Percentiles rank a stretch among this genome's conserved stretches.
These are phyloP conservation scores for Boletus mariae DNA, from an alignment of 1,284 basidiomycete genomes.

Conservation along the genomic window DNA sequence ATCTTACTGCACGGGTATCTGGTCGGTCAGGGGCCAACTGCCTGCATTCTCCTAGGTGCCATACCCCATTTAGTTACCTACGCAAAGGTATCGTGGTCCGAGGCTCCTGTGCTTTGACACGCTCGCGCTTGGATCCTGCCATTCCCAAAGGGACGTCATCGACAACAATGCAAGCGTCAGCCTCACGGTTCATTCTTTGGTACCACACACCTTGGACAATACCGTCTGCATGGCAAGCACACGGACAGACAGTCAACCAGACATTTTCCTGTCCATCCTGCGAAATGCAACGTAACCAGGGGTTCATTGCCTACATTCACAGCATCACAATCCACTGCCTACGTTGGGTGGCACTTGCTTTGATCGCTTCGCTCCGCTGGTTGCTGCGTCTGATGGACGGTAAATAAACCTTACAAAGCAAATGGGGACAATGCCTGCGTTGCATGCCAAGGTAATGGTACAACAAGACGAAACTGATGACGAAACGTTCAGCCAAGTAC, in stretches of 20 bases:
- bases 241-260: background rate
- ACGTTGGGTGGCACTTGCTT: background rate
- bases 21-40: too few species aligned
- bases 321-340: too few species aligned
- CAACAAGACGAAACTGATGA: too few species aligned
- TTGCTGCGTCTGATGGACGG: background rate
- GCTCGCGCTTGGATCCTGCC: too few species aligned
- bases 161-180: background rate
- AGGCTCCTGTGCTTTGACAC: background rate
- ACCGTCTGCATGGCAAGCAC: background rate
- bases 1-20: too few species aligned
- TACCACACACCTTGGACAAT: conserved; percentile 1
- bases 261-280: background rate
- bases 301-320: too few species aligned
- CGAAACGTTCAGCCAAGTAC: too few species aligned
- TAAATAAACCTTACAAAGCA: background rate
- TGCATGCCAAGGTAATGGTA: too few species aligned
- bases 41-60: too few species aligned
- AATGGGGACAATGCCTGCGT: background rate
- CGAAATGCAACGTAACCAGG: too few species aligned
- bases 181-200: background rate
- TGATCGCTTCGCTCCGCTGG: background rate
- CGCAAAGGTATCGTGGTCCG: too few species aligned
- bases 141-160: background rate
- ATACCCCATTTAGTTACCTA: too few species aligned